Evolutionary conservation across 176 grass and related monocot genomes (phyloP).

Genomic region (Triticum turgidum): DNA sequence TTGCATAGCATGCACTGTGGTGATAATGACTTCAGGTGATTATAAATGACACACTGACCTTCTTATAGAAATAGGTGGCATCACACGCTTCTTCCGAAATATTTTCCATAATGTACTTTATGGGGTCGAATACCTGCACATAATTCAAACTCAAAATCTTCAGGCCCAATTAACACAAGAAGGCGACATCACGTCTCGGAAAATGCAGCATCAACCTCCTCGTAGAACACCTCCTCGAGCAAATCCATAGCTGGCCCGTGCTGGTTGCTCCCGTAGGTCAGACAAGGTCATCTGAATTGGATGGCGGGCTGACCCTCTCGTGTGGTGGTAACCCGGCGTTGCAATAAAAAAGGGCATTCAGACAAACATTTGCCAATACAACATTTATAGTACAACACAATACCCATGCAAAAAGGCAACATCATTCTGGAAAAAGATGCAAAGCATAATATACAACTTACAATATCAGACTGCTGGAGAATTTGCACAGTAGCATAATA

Average conservation of each 20-base stretch:
- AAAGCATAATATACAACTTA: too few species aligned
- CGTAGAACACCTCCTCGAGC: constrained; percentile 64
- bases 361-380: too few species aligned
- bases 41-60: constrained; percentile 45
- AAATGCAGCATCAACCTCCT: constrained; percentile 35
- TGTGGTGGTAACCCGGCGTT: constrained; percentile 6
- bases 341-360: too few species aligned
- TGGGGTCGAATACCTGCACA: constrained; percentile 88
- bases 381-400: too few species aligned
- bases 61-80: constrained; percentile 83
- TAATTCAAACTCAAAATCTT: background rate
- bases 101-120: constrained; percentile 77
- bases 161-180: background rate
- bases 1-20: background rate
- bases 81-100: constrained; percentile 63
- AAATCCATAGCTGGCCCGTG: constrained; percentile 61
- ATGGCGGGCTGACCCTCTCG: constrained; percentile 63
- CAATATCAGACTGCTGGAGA: too few species aligned
- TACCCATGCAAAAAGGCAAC: too few species aligned
- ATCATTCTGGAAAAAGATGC: too few species aligned
- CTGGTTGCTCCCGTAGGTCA: constrained; percentile 59
- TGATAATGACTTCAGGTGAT: background rate
- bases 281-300: constrained; percentile 66
- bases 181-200: background rate
- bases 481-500: too few species aligned